Evolutionary conservation across 192 early-diverging fungal species (phyloP), one percentile per base, ranked within the genome.

Genomic region (Mycoemilia scoparia): DNA sequence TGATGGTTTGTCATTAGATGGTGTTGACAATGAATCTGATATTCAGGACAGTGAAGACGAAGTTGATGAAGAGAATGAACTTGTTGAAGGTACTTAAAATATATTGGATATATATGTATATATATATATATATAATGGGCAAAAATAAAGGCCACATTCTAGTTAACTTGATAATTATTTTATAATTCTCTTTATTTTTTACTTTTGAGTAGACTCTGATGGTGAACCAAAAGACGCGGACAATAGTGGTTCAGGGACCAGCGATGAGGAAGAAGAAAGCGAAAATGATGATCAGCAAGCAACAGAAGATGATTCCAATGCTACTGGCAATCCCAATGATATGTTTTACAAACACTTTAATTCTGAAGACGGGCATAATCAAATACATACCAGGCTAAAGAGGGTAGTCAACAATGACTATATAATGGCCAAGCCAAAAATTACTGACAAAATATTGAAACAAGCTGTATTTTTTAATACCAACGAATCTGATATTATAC

Each of bases 241-340:
- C n/a, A n/a, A n/a, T n/a, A n/a, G n/a, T n/a, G n/a, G n/a, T n/a
- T n/a, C n/a, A n/a, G 31, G 24, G 45, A 16, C 8, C 29, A 57
- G 38, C 10, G 62, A 68, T 13, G 59, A 57, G 15, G 56, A 66
- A 11, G 43, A 46, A 29, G 48, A 62, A 14, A 54, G 23, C 14
- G 38, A 41, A 0, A 21, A 20, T 6, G 34, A 7, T 22, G 19
- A 29, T 2, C 28, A 29, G 3, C 9, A 4, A 29, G 26, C 3
- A 16, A 23, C 21, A 17, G 26, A 23, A 13, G 18, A 34, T 7
- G 45, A 13, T 7, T 22, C 15, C 17, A 16, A 21, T 3, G 28
- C 6, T 7, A 4, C 39, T 13, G 16, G 3, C 10, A 34, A 12
- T 3, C 29, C 14, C 12, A 9, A 14, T 4, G 22, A 43, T 3